Evolutionary conservation across 345 rosid genomes (phyloP), one percentile per base, ranked within the genome.

Genomic region (Nasturtium officinale): DNA sequence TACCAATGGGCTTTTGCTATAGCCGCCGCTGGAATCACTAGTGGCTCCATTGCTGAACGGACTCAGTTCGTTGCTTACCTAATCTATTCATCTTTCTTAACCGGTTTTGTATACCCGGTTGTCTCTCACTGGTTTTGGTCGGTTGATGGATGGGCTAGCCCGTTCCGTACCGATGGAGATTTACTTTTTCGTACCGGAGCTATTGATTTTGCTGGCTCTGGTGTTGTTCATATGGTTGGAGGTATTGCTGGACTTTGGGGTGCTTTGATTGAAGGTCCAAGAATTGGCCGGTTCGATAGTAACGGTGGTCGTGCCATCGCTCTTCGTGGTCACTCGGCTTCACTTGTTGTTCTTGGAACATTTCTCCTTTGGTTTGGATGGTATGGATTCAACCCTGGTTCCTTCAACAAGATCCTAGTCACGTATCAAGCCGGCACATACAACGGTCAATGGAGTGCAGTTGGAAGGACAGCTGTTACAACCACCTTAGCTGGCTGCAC

Each of bases 361-460:
- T 77, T 77, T 51, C 73, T 77, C 1, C 56, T 77, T 1, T 77
- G 81, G 81, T 77, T 72, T 11, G 81, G 81, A 4, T 89, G 96
- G 97, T 91, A 91, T 8, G 96, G 96, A 40, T 89, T 91, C 52
- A 91, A 87, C 79, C 91, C 95, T 6, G 96, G 90, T 2, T 87
- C 92, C 0, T 87, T 89, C 26, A 61, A 54, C 17, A 81, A 81
- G 43, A 89, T 89, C 72, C 32, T 80, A 3, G 74, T 72, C 12
- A 6, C 73, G 1, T 89, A 87, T 45, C 37, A 75, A 7, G 37
- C 66, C 0, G 69, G 79, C 2, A 38, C 81, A 38, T 82, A 77
- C 56, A 83, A 86, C 29, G 97, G 97, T 5, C 96, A 91, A 60
- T 91, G 97, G 97, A 87, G 89, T 55, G 93, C 87, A 0, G 48